Conservation (phyloP, 305 asterid genomes). For the Fraxinus sp. region DNA sequence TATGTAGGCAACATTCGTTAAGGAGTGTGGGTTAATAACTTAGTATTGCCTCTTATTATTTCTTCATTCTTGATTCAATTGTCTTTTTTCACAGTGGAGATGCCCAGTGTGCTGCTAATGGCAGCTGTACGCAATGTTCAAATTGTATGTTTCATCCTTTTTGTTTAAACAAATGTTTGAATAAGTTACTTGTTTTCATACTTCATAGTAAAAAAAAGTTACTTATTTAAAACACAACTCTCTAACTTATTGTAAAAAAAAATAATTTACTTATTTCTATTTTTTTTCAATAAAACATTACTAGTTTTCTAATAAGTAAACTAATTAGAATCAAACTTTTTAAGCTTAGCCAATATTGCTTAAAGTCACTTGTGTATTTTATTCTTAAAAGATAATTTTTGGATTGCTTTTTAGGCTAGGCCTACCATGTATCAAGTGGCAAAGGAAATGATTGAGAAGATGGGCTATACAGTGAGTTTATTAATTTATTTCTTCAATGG, state of each 20-base stretch:
- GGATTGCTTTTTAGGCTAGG: slow-evolving; percentile 58
- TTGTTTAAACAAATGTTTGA: not conserved
- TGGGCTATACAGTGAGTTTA: slow-evolving; percentile 81
- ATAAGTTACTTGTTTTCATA: not conserved
- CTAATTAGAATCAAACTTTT: not conserved
- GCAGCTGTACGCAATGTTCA: slow-evolving; percentile 87
- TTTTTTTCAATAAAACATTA: not conserved
- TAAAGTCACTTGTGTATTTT: not conserved
- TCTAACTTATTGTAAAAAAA: not conserved
- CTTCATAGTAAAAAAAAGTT: not conserved
- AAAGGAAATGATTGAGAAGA: slow-evolving; percentile 85
- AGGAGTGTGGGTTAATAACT: not conserved
- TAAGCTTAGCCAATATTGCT: not conserved
- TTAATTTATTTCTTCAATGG: not conserved
- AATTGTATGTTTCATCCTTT: slow-evolving; percentile 51
- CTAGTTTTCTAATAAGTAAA: not conserved
- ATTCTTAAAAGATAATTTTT: slow-evolving; percentile 2
- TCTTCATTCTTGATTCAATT: slow-evolving; percentile 2
- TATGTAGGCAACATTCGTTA: not conserved
- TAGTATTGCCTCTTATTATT: not conserved
- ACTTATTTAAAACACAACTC: not conserved
- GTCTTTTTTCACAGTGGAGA: slow-evolving; percentile 69
- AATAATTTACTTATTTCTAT: not conserved
- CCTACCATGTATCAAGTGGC: slow-evolving; percentile 92
- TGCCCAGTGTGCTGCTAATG: slow-evolving; percentile 93